Evolutionary conservation across 2,329 filamentous ascomycete species (phyloP).

Genomic region (Colletotrichum spaethianum): DNA sequence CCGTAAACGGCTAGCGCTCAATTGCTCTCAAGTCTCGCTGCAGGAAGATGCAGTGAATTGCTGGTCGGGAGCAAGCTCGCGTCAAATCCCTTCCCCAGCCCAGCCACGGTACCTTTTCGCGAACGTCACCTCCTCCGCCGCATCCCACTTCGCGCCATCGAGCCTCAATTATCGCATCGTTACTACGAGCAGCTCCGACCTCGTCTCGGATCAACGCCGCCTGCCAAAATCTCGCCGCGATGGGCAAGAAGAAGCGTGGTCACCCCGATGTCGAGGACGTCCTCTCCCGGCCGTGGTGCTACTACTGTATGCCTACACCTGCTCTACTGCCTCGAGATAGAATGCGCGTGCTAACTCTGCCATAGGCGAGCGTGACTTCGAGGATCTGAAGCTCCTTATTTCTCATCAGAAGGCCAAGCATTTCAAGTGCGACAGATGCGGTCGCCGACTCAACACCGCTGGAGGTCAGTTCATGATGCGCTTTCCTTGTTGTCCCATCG

Average conservation of each 20-base stretch:
- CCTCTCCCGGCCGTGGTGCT: conserved; percentile 92
- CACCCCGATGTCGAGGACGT: conserved; percentile 91
- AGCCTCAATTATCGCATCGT: background rate
- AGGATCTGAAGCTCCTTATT: conserved; percentile 96
- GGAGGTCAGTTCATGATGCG: conserved; percentile 75
- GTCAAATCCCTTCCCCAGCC: conserved; percentile 40
- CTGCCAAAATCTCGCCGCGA: conserved; percentile 52
- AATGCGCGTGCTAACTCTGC: conserved; percentile 44
- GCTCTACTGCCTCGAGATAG: conserved; percentile 1
- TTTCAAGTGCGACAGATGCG: conserved; percentile 96
- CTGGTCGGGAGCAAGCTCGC: conserved; percentile 26
- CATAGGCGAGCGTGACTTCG: conserved; percentile 91
- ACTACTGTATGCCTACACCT: conserved; percentile 79
- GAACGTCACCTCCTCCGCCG: conserved; percentile 22
- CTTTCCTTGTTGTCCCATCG: background rate
- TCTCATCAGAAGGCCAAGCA: conserved; percentile 99
- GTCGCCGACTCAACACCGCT: conserved; percentile 90
- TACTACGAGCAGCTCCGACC: background rate
- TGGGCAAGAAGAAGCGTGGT: conserved; percentile 93
- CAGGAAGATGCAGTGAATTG: conserved; percentile 29
- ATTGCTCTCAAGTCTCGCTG: conserved; percentile 18
- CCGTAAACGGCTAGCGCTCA: conserved; percentile 1
- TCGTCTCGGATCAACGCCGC: too few relatives aligned
- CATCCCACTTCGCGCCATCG: conserved; percentile 15
- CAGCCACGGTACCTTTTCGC: conserved; percentile 9